These are phyloP conservation scores for Mollisiaceae sp. DNA, from an alignment of 2,329 filamentous ascomycete species.

Conservation along the genomic window DNA sequence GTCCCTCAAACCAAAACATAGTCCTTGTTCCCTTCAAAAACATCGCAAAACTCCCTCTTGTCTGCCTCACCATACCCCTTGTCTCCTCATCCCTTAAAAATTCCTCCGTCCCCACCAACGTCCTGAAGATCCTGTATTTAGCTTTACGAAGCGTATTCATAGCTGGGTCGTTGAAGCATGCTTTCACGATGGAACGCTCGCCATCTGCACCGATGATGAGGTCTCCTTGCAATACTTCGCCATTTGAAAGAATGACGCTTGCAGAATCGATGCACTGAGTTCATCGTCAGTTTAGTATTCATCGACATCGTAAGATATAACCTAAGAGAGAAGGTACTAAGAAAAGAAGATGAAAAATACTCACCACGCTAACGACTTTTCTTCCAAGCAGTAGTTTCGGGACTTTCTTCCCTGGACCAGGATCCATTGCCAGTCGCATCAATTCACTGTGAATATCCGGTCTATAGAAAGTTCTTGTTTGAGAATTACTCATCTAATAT, in stretches of 20 bases:
- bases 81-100: neutral
- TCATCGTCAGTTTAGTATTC: neutral
- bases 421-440: constrained; percentile 1
- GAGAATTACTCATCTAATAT: neutral
- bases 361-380: neutral
- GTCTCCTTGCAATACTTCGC: neutral
- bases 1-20: constrained; percentile 16
- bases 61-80: neutral
- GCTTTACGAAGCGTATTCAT: constrained; percentile 8
- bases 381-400: constrained; percentile 4
- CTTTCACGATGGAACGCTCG: constrained; percentile 12
- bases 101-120: constrained; percentile 4
- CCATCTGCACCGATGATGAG: constrained; percentile 11
- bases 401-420: neutral
- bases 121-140: constrained; percentile 13
- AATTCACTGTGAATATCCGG: constrained; percentile 13
- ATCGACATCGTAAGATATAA: no score
- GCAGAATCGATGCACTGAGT: constrained; percentile 5
- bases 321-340: no score
- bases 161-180: neutral
- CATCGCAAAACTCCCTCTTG: constrained; percentile 4
- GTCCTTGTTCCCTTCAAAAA: constrained; percentile 7
- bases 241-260: neutral
- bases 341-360: neutral
- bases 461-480: constrained; percentile 11